Percentiles rank a stretch among this genome's conserved stretches.
Conservation (phyloP, 768 basidiomycete species). For the Mycena chlorophos region DNA sequence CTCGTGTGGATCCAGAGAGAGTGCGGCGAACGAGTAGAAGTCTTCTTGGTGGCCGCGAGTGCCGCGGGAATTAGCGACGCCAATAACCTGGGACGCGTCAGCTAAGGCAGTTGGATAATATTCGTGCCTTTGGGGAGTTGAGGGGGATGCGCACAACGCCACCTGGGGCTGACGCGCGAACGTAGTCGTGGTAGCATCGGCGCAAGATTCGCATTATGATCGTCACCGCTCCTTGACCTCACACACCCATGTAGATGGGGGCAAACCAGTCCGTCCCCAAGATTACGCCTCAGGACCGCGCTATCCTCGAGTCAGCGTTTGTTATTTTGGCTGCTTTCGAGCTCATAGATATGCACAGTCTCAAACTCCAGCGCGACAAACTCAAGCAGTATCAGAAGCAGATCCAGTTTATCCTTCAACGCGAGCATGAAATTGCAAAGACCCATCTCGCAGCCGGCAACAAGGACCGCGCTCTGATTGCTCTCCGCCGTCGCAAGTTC, state of each 20-base stretch:
- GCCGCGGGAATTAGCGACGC: conserved; percentile 73
- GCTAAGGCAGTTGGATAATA: not conserved
- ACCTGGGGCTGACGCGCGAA: conserved; percentile 56
- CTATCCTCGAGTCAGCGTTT: conserved; percentile 85
- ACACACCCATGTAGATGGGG: conserved; percentile 52
- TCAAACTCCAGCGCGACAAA: conserved; percentile 96
- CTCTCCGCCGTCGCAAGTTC: conserved; percentile 89
- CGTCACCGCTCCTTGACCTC: not conserved
- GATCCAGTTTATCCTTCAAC: conserved; percentile 84
- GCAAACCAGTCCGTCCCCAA: conserved; percentile 75
- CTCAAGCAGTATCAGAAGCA: conserved; percentile 93
- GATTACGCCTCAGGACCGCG: conserved; percentile 90
- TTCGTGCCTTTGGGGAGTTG: conserved; percentile 56
- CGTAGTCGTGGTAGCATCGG: conserved; percentile 65
- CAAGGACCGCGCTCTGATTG: conserved; percentile 85
- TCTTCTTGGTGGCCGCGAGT: conserved; percentile 91
- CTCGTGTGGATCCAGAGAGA: conserved; percentile 77
- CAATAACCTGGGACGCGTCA: conserved; percentile 48
- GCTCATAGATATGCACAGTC: conserved; percentile 45
- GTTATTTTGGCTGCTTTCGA: conserved; percentile 15
- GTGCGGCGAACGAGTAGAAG: conserved; percentile 71
- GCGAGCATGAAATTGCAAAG: conserved; percentile 89
- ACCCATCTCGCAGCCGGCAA: conserved; percentile 76
- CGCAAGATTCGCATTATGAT: not conserved
- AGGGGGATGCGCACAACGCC: conserved; percentile 70